A percentile compares a stretch with the other conserved stretches of the same genome.
Conservation (phyloP, 2,329 filamentous ascomycete genomes). For the Pleurostoma richardsiae region DNA sequence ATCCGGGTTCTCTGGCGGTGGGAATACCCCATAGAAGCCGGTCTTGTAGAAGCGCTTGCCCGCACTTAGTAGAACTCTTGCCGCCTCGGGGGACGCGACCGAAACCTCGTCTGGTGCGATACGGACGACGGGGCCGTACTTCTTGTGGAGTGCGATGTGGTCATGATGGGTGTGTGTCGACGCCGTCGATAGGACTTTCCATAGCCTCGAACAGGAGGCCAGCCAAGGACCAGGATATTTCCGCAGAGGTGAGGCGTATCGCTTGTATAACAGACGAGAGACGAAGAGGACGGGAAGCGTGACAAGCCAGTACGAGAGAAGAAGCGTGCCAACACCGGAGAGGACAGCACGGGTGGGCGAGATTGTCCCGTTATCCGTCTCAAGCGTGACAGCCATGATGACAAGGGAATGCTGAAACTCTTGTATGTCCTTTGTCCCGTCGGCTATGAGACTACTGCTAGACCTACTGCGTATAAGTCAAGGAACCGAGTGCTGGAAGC, state of each 20-base stretch:
- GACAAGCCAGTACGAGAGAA: conserved; percentile 21
- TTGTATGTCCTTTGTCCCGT: neutral
- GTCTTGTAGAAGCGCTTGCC: conserved; percentile 50
- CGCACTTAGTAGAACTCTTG: conserved; percentile 37
- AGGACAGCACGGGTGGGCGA: conserved; percentile 17
- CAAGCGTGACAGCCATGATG: conserved; percentile 17
- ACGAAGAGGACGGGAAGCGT: conserved; percentile 18
- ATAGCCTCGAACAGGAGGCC: conserved; percentile 29
- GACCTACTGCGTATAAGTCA: no score
- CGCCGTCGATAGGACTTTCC: conserved; percentile 33
- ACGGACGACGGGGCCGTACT: conserved; percentile 43
- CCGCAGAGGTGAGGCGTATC: conserved; percentile 27
- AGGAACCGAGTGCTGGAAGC: no score
- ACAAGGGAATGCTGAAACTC: neutral
- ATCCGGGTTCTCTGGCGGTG: conserved; percentile 50
- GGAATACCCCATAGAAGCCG: conserved; percentile 48
- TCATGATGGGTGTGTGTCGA: conserved; percentile 33
- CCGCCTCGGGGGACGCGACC: conserved; percentile 37
- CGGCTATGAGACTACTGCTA: no score
- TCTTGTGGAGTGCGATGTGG: conserved; percentile 36
- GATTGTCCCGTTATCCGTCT: conserved; percentile 14
- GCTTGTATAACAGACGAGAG: conserved; percentile 19
- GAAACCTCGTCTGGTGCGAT: conserved; percentile 44
- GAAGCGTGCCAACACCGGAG: conserved; percentile 10
- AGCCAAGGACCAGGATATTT: conserved; percentile 26